Base-by-base conservation (phyloP, 306 rosid genomes). In the Vigna mungo region DNA sequence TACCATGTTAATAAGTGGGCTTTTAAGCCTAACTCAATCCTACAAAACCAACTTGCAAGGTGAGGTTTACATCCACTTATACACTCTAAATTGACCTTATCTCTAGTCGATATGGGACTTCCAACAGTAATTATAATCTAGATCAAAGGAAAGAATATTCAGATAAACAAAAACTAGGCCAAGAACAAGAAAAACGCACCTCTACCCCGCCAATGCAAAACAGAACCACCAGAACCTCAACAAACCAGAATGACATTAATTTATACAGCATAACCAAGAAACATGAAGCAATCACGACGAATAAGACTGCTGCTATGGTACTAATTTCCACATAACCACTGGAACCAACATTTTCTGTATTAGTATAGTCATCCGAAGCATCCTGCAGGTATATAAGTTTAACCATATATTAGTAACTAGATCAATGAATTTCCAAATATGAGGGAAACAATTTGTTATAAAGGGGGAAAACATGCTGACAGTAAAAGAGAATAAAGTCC, bases 191-290 rank as follows among this genome's bases (percentile, higher is more conserved):
- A 51, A 78, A 78, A 64, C 91, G 59, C 78, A 89, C 99, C 97
- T 95, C 99, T 62, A 89, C 83, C 61, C 99, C 99, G 0, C 99
- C 99, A 73, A 95, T 88, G 89, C 91, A 88, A 83, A 95, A 95
- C 34, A 95, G 89, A 84, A 95, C 90, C 93, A 91, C 99, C 77
- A 95, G 86, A 81, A 95, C 82, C 87, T 95, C 97, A 56, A 95
- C 78, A 78, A 95, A 95, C 97, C 92, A 87, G 75, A 67, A 80
- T 34, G 99, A 91, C 99, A 95, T 95, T 37, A 95, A 93, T 76
- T 91, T 89, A 88, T 95, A 95, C 48, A 95, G 88, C 96, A 95
- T 90, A 75, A 92, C 81, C 89, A 95, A 80, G 89, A 95, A 95
- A 84, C 99, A 87, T 20, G 99, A 95, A 76, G 99, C 97, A 76